These are phyloP conservation scores for Mycena crocata DNA, from an alignment of 768 basidiomycete genomes.

Conservation along the genomic window DNA sequence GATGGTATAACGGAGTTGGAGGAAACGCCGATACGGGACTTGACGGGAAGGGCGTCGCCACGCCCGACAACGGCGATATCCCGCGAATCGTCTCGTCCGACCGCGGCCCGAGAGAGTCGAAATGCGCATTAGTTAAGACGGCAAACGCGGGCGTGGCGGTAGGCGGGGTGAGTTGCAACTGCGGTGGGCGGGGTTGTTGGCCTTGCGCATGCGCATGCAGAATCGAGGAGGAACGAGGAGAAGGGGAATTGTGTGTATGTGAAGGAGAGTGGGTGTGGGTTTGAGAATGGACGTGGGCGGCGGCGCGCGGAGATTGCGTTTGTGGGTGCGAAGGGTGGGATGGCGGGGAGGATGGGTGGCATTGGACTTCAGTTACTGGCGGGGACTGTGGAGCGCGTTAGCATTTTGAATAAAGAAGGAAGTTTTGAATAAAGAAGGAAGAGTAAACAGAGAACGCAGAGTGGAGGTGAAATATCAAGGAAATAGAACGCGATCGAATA, in stretches of 20 bases:
- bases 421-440: too few relatives aligned
- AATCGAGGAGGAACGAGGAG: background rate
- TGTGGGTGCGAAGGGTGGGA: background rate
- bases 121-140: slow-evolving; percentile 52
- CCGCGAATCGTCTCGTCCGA: slow-evolving; percentile 56
- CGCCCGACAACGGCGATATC: too few relatives aligned
- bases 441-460: too few relatives aligned
- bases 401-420: too few relatives aligned
- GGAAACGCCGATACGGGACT: slow-evolving; percentile 10
- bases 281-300: background rate
- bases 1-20: background rate
- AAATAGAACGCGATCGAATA: too few relatives aligned
- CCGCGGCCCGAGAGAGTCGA: slow-evolving; percentile 45
- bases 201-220: background rate
- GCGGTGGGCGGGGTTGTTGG: slow-evolving; percentile 4
- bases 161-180: background rate
- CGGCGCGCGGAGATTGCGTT: too few relatives aligned
- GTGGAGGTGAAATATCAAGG: too few relatives aligned
- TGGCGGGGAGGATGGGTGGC: background rate
- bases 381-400: too few relatives aligned
- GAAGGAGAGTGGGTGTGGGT: background rate
- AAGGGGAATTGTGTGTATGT: background rate
- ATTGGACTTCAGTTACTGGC: too few relatives aligned
- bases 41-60: slow-evolving; percentile 34
- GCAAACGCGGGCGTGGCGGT: slow-evolving; percentile 39